Percentiles rank a stretch among this genome's conserved stretches.
These are phyloP conservation scores for Helminthosporium solani DNA, from an alignment of 2,329 filamentous ascomycete genomes.

Conservation along the genomic window DNA sequence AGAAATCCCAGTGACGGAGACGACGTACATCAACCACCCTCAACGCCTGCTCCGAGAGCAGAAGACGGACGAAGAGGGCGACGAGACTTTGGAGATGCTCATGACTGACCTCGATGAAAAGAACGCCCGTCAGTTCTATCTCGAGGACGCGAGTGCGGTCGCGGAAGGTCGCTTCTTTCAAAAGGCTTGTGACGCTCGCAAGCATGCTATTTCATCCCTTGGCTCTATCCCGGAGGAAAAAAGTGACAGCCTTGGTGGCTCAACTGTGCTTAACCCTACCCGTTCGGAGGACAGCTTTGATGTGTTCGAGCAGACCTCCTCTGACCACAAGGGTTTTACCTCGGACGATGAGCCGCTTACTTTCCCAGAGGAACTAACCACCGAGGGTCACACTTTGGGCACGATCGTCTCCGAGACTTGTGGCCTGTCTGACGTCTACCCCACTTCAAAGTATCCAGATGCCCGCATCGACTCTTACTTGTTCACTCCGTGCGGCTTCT, in stretches of 20 bases:
- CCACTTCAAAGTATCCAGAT: constrained; percentile 82
- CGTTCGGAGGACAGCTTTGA: constrained; percentile 65
- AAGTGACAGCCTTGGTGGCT: constrained; percentile 38
- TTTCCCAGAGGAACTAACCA: constrained; percentile 74
- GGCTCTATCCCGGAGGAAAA: constrained; percentile 59
- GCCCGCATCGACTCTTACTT: constrained; percentile 93
- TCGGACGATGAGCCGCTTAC: constrained; percentile 58
- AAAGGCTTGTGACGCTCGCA: constrained; percentile 64
- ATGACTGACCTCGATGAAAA: constrained; percentile 69
- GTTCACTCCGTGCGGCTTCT: constrained; percentile 96
- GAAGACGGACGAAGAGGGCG: constrained; percentile 55
- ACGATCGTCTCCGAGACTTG: constrained; percentile 89
- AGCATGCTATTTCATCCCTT: constrained; percentile 59
- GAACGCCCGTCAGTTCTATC: constrained; percentile 68
- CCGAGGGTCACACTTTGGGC: constrained; percentile 90
- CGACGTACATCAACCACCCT: constrained; percentile 60
- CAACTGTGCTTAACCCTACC: constrained; percentile 42
- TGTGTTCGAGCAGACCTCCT: constrained; percentile 75
- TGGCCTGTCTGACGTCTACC: constrained; percentile 86
- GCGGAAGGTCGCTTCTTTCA: constrained; percentile 77
- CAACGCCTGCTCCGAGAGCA: constrained; percentile 52
- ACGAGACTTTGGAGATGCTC: constrained; percentile 73
- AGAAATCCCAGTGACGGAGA: constrained; percentile 56
- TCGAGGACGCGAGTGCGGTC: constrained; percentile 83
- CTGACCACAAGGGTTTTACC: constrained; percentile 60